Conservation (phyloP, 768 basidiomycete genomes). For the Lanmaoa pseudosensibilis region DNA sequence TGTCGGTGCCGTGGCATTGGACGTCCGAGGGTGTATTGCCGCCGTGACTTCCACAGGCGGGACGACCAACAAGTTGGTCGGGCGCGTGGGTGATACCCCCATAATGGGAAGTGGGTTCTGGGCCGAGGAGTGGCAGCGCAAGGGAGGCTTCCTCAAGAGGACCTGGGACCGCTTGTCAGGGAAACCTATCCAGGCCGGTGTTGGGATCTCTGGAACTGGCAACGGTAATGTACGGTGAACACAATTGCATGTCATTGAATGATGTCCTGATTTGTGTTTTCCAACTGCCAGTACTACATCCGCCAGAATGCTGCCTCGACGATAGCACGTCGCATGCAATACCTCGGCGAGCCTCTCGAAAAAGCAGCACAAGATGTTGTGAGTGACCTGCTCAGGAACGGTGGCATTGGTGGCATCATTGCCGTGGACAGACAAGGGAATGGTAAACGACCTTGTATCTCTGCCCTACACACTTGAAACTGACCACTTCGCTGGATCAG, state of each 20-base stretch:
- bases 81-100: slow-evolving; percentile 83
- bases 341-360: slow-evolving; percentile 53
- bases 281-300: slow-evolving; percentile 64
- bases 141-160: slow-evolving; percentile 31
- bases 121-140: slow-evolving; percentile 73
- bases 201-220: slow-evolving; percentile 84
- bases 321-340: slow-evolving; percentile 65
- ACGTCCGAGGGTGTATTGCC: slow-evolving; percentile 70
- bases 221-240: slow-evolving; percentile 68
- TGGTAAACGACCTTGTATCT: slow-evolving; percentile 41
- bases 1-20: slow-evolving; percentile 82
- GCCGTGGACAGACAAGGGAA: slow-evolving; percentile 70
- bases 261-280: slow-evolving; percentile 1
- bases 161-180: slow-evolving; percentile 43
- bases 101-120: slow-evolving; percentile 77
- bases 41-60: slow-evolving; percentile 80
- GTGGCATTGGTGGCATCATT: slow-evolving; percentile 74
- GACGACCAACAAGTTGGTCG: slow-evolving; percentile 78
- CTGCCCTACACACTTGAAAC: not conserved
- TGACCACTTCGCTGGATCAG: slow-evolving; percentile 34
- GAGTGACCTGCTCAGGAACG: slow-evolving; percentile 54
- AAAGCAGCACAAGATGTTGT: slow-evolving; percentile 57
- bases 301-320: slow-evolving; percentile 65
- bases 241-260: not conserved
- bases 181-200: slow-evolving; percentile 39